Conservation (phyloP, 495 filamentous ascomycete genomes). For the Neurospora sp. region DNA sequence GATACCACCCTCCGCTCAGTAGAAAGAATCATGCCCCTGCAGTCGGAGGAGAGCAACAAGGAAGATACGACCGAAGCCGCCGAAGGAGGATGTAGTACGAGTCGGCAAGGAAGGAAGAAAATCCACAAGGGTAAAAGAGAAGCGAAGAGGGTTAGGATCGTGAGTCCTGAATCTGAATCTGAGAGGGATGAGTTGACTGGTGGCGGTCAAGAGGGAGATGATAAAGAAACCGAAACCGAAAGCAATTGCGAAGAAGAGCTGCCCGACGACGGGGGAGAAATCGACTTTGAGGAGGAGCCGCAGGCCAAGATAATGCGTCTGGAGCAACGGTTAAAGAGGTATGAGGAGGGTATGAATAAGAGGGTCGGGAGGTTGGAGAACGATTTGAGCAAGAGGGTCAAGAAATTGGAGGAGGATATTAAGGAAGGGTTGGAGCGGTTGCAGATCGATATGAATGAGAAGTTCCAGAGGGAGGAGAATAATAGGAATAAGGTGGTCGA, state of each 20-base stretch:
- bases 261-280: neutral
- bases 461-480: neutral
- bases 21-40: neutral
- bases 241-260: neutral
- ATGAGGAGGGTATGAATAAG: neutral
- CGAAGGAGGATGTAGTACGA: neutral
- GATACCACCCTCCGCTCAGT: neutral
- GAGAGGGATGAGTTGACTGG: too few species aligned
- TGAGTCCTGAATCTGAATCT: neutral
- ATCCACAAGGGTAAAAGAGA: neutral
- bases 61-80: fast-evolving
- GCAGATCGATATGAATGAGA: neutral
- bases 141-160: neutral
- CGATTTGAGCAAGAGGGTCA: too few species aligned
- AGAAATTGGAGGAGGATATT: neutral
- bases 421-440: too few species aligned
- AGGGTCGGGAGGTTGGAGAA: too few species aligned
- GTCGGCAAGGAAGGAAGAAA: neutral
- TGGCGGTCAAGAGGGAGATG: neutral
- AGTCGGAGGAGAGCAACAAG: neutral
- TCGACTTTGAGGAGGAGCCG: too few species aligned
- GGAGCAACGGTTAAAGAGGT: neutral
- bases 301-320: too few species aligned
- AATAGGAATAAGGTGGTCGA: neutral
- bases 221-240: neutral